Evolutionary conservation across 805 yeast genomes (phyloP), one percentile per base, ranked within the genome.

Genomic region (Candida insectalens): DNA sequence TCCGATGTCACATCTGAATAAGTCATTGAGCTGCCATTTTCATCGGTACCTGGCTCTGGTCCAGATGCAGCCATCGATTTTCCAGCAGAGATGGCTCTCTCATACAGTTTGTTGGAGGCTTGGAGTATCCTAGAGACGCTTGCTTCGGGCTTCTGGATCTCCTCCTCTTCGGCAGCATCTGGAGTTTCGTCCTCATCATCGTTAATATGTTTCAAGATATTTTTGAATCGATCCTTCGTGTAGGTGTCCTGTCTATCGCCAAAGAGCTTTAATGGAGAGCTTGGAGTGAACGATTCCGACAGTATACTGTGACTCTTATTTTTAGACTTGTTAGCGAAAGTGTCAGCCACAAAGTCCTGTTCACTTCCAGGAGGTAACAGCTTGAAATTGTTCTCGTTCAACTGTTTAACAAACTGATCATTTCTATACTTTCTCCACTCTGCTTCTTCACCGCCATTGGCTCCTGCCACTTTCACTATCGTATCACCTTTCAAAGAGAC

Each of bases 241-340:
- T 50, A 55, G 1, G 59, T 55, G 30, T 53, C 55, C 35, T 46
- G 57, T 15, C 41, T 40, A 22, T 33, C 40, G 9, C 50, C 55
- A 39, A 56, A 55, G 10, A 56, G 35, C 32, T 54, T 55, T 19
- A 56, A 34, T 2, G 59, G 60, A 4, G 59, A 53, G 14, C 45
- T 43, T 3, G 57, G 54, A 7, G 44, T 36, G 7, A 49, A 40
- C 8, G 55, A 46, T 21, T 45, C 49, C n/a, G 41, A 36, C 15
- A 29, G 18, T n/a, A 18, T 12, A n/a, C 32, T 18, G 18, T 29
- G 22, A 20, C 39, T 44, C 20, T 39, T 42, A 17, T 35, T 34
- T 19, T 35, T 39, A 4, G 39, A 32, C 25, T 52, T 49, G 19
- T 52, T 46, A 3, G 57, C 54, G 45, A 54, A 55, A 2, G 59